phyloP scores from a whole-genome alignment of 2,329 filamentous ascomycete genomes.

The Tolypocladium sp. region DNA sequence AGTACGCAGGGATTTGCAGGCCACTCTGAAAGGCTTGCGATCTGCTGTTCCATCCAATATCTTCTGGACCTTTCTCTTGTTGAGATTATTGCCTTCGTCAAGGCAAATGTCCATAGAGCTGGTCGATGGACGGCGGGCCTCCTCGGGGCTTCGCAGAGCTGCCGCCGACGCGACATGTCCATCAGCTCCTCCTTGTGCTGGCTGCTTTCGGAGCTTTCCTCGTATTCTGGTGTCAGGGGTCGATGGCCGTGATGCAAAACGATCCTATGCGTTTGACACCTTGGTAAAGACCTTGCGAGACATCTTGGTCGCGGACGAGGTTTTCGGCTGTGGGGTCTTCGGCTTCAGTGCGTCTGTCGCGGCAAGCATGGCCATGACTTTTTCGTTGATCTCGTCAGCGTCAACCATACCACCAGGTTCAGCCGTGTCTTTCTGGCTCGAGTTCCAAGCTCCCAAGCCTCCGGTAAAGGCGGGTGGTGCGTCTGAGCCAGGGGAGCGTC shows the following conservation, averaged over 20 bases:
- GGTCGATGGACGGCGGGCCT: conserved; percentile 11
- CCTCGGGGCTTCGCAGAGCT: not conserved
- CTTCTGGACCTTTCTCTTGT: conserved; percentile 23
- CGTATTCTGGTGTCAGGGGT: conserved; percentile 9
- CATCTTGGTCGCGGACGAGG: conserved; percentile 12
- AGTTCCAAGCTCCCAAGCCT: not conserved
- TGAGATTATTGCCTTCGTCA: conserved; percentile 25
- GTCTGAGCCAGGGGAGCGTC: not conserved
- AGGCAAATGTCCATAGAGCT: conserved; percentile 20
- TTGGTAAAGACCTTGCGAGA: conserved; percentile 22
- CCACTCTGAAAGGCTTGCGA: conserved; percentile 18
- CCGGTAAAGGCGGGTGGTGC: not conserved
- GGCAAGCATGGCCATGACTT: conserved; percentile 26
- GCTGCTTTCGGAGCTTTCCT: conserved; percentile 5
- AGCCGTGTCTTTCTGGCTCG: not conserved
- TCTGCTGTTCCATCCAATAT: conserved; percentile 18
- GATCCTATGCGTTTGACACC: conserved; percentile 22
- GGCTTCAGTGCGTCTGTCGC: conserved; percentile 25
- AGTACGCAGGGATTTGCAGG: conserved; percentile 17
- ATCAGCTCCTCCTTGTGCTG: not conserved
- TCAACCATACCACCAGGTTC: not conserved
- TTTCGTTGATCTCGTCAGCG: conserved; percentile 20
- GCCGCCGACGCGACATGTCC: not conserved
- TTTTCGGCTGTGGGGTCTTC: conserved; percentile 4
- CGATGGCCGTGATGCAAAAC: conserved; percentile 17